Base-by-base conservation (phyloP, 148 eudicot species). In the Arbutus unedo region DNA sequence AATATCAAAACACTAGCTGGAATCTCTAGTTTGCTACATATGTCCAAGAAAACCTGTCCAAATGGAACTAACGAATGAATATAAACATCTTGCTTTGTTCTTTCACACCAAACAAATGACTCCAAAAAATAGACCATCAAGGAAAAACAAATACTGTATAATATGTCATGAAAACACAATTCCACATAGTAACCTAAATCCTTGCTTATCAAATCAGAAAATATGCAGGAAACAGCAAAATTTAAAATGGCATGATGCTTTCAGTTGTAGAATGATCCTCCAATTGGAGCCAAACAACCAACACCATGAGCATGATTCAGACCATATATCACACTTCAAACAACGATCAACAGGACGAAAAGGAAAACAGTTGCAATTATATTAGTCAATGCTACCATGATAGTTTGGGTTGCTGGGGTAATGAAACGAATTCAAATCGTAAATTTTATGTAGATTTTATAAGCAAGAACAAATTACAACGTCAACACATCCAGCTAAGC, bases 11-110 rank as follows among this genome's bases (percentile, higher is more conserved):
- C 6, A 55, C n/a, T 57, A 55, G 41, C 55, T 75, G 25, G 53
- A 75, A 50, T 7, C 73, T 75, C 6, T n/a, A 7, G 4, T n/a
- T 54, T 41, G 4, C 67, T 78, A 14, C 7, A 25, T 3, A 18
- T 55, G 19, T 43, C 68, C 66, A 55, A 57, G 18, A 78, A 44
- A 78, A 53, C 62, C 79, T 76, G 62, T 54, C 8, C 49, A 76
- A 76, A 31, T 14, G 57, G 5, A 41, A 41, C 6, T 2, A 25
- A 31, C 21, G 25, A 7, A 38, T 18, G 43, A 79, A 62, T 25
- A 21, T 64, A 79, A 62, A 48, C 10, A 10, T 15, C 18, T 10
- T 18, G 3, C 75, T 45, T n/a, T 41, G 50, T 21, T 50, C 16
- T 6, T 67, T 49, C 76, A 55, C 64, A 80, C 19, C 6, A 50